Conservation (phyloP, 2,329 filamentous ascomycete species). For the Colletotrichum sp. region DNA sequence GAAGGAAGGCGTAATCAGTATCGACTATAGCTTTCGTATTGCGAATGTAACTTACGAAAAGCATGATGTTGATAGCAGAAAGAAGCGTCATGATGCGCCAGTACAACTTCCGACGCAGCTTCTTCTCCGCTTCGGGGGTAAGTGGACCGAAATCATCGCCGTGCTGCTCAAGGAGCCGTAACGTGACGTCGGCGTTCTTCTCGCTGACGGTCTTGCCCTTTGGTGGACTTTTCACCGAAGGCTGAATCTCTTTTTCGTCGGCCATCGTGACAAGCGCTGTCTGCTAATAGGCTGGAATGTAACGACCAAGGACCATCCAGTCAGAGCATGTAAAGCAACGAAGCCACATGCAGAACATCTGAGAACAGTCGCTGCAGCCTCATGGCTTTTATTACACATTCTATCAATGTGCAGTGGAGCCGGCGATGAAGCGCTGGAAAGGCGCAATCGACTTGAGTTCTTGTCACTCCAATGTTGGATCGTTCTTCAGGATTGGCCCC, state of each 20-base stretch:
- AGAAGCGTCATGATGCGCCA: conserved; percentile 34
- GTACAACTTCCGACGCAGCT: conserved; percentile 36
- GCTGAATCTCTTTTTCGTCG: neutral
- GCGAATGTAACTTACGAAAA: conserved; percentile 34
- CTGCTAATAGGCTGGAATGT: neutral
- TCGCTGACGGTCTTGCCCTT: conserved; percentile 15
- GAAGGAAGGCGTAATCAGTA: neutral
- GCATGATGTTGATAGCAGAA: conserved; percentile 37
- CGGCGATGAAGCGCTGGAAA: neutral
- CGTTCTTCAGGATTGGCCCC: neutral
- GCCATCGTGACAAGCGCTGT: neutral
- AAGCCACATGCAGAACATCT: neutral
- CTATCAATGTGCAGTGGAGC: neutral
- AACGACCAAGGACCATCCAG: neutral
- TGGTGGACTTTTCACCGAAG: neutral
- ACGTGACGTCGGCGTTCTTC: conserved; percentile 40
- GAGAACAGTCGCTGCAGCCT: neutral
- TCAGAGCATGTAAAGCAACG: neutral
- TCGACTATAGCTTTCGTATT: neutral
- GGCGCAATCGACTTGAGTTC: neutral
- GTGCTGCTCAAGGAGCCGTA: conserved; percentile 38
- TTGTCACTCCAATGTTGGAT: neutral
- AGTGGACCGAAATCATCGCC: conserved; percentile 33
- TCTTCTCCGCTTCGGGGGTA: conserved; percentile 35
- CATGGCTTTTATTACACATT: neutral